Conservation (phyloP, 257 asterid species). For the Paraleonurus japonicus region DNA sequence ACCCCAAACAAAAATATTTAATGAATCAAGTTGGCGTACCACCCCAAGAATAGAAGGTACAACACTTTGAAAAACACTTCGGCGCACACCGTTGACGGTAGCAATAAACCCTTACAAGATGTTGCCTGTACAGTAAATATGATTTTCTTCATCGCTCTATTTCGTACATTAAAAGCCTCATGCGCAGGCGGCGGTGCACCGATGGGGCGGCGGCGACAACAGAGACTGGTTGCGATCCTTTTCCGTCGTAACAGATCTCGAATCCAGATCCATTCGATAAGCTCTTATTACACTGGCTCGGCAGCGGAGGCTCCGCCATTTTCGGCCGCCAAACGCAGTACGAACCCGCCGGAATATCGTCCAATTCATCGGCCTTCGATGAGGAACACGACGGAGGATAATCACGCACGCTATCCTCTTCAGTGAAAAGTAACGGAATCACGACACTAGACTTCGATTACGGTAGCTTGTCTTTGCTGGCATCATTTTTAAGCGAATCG, state of each 20-base stretch:
- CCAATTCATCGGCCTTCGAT: conserved; percentile 69
- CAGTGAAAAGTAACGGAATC: conserved; percentile 34
- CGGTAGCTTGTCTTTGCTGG: background rate
- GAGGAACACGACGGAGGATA: conserved; percentile 50
- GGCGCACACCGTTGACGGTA: conserved; percentile 43
- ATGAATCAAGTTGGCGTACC: conserved; percentile 23
- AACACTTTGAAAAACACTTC: conserved; percentile 20
- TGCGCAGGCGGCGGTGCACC: conserved; percentile 44
- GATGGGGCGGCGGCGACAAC: too few relatives aligned
- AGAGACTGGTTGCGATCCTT: conserved; percentile 6
- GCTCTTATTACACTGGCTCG: conserved; percentile 13
- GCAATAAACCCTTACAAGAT: conserved; percentile 64
- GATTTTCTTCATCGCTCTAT: conserved; percentile 53
- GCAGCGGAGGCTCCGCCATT: conserved; percentile 41
- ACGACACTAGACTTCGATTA: conserved; percentile 19
- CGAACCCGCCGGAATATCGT: conserved; percentile 51
- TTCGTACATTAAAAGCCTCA: conserved; percentile 43
- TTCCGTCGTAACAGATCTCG: conserved; percentile 51
- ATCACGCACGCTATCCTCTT: conserved; percentile 34
- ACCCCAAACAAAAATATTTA: too few relatives aligned
- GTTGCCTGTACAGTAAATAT: conserved; percentile 65
- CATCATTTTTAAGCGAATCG: conserved; percentile 17
- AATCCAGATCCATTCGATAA: too few relatives aligned
- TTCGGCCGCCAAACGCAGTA: conserved; percentile 84
- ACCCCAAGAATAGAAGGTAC: conserved; percentile 20